These are phyloP conservation scores for Ceratobasidium sp. DNA, from an alignment of 1,284 basidiomycete genomes.

Conservation along the genomic window DNA sequence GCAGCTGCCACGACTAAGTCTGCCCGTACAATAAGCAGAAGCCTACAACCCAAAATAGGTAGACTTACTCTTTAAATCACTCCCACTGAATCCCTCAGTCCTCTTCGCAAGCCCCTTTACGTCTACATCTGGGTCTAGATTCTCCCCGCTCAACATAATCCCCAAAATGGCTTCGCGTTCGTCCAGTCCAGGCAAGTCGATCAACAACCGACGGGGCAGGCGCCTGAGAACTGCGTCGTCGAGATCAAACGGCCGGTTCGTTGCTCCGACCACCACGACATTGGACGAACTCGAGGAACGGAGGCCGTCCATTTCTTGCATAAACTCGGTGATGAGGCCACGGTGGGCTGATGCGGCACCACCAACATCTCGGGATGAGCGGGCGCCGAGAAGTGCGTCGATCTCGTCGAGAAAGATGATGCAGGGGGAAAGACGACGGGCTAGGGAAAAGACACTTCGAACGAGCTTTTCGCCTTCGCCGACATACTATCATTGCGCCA, in stretches of 20 bases:
- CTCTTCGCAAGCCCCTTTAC: conserved; percentile 71
- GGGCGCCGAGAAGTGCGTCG: conserved; percentile 91
- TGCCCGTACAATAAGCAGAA: conserved; percentile 55
- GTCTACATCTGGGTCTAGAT: conserved; percentile 74
- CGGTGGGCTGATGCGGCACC: conserved; percentile 82
- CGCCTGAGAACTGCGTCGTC: conserved; percentile 88
- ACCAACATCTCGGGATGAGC: conserved; percentile 82
- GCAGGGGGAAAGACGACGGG: conserved; percentile 87
- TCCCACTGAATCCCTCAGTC: conserved; percentile 89
- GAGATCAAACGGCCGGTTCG: conserved; percentile 86
- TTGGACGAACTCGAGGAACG: conserved; percentile 81
- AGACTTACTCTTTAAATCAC: conserved; percentile 88
- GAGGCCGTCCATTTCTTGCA: conserved; percentile 99
- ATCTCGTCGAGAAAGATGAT: conserved; percentile 97
- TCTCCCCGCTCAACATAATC: conserved; percentile 83
- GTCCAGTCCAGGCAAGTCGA: conserved; percentile 84
- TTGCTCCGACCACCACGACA: conserved; percentile 94
- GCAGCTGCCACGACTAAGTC: conserved; percentile 91
- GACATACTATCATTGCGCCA: conserved; percentile 71
- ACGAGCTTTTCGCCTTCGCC: conserved; percentile 97
- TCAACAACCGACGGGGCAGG: conserved; percentile 81
- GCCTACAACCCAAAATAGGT: conserved; percentile 16
- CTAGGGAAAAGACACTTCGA: conserved; percentile 88
- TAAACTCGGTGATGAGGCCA: conserved; percentile 90
- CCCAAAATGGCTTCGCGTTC: conserved; percentile 87